Percentiles rank a stretch among this genome's conserved stretches.
Conservation (phyloP, 768 basidiomycete species). For the Cystobasidium tubakii region DNA sequence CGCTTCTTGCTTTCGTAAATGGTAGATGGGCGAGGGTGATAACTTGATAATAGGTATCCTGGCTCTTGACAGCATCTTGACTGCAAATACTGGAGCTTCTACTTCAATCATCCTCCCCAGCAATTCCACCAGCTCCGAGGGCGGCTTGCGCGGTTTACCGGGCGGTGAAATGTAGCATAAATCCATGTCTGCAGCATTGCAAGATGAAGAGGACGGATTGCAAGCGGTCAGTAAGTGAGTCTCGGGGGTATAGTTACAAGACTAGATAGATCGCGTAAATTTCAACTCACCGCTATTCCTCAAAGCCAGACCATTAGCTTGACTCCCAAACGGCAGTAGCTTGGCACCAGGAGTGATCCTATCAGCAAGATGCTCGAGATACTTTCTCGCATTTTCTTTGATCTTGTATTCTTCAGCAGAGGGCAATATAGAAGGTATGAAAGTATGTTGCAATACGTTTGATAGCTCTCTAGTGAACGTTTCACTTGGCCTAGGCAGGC, state of each 20-base stretch:
- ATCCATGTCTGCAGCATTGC: constrained; percentile 77
- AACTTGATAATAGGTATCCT: constrained; percentile 98
- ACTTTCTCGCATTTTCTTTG: constrained; percentile 91
- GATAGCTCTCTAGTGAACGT: constrained; percentile 40
- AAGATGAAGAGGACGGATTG: background rate
- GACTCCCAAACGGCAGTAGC: constrained; percentile 88
- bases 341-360: constrained; percentile 88
- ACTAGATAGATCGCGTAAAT: too few relatives aligned
- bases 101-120: constrained; percentile 86
- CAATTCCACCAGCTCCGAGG: constrained; percentile 86
- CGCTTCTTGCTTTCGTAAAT: constrained; percentile 3
- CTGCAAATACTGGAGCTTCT: constrained; percentile 67
- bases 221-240: background rate
- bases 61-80: constrained; percentile 91
- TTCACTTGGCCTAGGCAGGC: constrained; percentile 26
- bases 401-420: constrained; percentile 51
- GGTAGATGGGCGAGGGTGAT: constrained; percentile 24
- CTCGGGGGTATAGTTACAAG: background rate
- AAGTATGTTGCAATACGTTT: constrained; percentile 40
- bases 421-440: constrained; percentile 45
- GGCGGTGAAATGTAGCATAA: constrained; percentile 89
- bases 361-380: constrained; percentile 89
- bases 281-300: constrained; percentile 77
- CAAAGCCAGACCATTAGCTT: constrained; percentile 93
- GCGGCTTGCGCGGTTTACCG: constrained; percentile 62